These are phyloP conservation scores for Termitomyces sp. DNA, from an alignment of 768 basidiomycete genomes.

Conservation along the genomic window DNA sequence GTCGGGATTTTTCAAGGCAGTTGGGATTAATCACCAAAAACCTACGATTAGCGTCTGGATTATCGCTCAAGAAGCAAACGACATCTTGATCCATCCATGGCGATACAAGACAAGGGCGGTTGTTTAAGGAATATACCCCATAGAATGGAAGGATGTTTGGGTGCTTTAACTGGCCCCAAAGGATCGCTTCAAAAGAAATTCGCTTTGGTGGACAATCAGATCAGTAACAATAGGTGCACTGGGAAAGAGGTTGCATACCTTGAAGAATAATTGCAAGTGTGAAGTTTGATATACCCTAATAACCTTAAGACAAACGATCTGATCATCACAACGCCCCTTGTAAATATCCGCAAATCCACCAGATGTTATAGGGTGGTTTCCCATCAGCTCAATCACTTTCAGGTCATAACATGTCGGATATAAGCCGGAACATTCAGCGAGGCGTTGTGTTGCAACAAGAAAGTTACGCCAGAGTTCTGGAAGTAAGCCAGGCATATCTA, in stretches of 20 bases:
- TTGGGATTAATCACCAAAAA: background rate
- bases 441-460: constrained; percentile 10
- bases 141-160: constrained; percentile 29
- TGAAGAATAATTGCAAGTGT: background rate
- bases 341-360: background rate
- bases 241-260: background rate
- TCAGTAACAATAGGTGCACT: background rate
- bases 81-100: constrained; percentile 34
- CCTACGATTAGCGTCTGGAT: constrained; percentile 9
- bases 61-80: constrained; percentile 14
- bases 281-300: constrained; percentile 11
- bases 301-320: constrained; percentile 13
- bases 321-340: background rate
- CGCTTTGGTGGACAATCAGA: background rate
- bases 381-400: constrained; percentile 2
- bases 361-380: constrained; percentile 1
- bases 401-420: constrained; percentile 12
- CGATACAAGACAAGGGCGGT: constrained; percentile 26
- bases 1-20: background rate
- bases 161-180: constrained; percentile 11
- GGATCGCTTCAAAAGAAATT: constrained; percentile 5
- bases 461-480: constrained; percentile 7
- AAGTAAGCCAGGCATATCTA: constrained; percentile 6
- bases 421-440: constrained; percentile 1
- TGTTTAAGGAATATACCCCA: constrained; percentile 20